These are phyloP conservation scores for Podila epicladia DNA, from an alignment of 192 early-diverging fungal species.

Conservation along the genomic window DNA sequence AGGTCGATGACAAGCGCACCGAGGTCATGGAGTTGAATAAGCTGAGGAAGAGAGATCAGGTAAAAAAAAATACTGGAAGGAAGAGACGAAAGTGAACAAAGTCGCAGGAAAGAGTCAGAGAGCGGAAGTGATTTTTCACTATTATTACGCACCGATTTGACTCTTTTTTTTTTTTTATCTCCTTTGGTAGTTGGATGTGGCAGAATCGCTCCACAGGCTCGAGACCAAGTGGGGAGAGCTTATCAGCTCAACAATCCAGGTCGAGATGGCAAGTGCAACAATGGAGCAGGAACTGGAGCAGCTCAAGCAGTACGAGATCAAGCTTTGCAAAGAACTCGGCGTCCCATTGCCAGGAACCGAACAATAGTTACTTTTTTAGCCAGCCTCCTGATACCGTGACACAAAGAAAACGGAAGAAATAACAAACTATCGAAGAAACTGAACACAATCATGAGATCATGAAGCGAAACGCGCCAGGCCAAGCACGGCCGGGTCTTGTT, in stretches of 20 bases:
- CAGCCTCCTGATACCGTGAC: background rate
- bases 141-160: background rate
- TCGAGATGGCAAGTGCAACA: slow-evolving; percentile 59
- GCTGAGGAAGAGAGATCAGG: slow-evolving; percentile 63
- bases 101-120: background rate
- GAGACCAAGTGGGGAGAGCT: slow-evolving; percentile 64
- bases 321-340: slow-evolving; percentile 33
- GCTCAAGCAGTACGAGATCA: slow-evolving; percentile 51
- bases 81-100: background rate
- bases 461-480: no score
- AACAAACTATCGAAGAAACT: no score
- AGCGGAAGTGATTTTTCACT: background rate
- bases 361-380: background rate
- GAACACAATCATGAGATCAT: no score
- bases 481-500: background rate
- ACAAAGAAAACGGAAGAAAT: background rate
- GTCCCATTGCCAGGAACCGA: background rate
- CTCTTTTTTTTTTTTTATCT: background rate
- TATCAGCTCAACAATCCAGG: slow-evolving; percentile 61
- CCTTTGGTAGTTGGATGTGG: slow-evolving; percentile 49
- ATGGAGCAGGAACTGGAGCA: slow-evolving; percentile 57
- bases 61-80: slow-evolving; percentile 4
- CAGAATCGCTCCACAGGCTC: slow-evolving; percentile 48
- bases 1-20: slow-evolving; percentile 52
- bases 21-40: slow-evolving; percentile 61